Evolutionary conservation across 768 basidiomycete genomes (phyloP).

Genomic region (Termitomyces sp.): DNA sequence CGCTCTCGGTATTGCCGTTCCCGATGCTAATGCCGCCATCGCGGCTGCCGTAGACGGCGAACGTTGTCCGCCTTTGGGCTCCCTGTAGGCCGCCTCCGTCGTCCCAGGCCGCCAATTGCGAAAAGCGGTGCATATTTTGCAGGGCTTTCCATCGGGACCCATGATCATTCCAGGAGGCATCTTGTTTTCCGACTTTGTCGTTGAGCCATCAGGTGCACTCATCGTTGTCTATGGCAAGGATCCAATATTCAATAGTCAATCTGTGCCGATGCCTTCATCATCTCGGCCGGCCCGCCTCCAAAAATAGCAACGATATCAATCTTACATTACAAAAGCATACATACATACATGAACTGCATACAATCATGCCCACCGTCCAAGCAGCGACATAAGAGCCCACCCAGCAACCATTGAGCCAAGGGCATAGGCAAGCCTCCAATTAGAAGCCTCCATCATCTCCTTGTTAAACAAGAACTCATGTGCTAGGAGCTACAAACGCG

Average conservation of each 20-base stretch:
- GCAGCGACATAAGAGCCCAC: constrained; percentile 83
- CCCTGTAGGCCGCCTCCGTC: constrained; percentile 20
- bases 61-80: constrained; percentile 15
- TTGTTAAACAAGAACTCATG: constrained; percentile 94
- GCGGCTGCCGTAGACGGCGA: constrained; percentile 18
- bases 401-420: constrained; percentile 77
- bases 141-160: constrained; percentile 92
- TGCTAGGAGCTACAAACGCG: constrained; percentile 61
- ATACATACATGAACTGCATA: neutral
- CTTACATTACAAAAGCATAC: neutral
- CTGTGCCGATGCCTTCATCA: neutral
- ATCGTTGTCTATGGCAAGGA: neutral
- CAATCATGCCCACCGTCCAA: constrained; percentile 82
- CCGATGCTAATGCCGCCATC: constrained; percentile 22
- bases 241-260: neutral
- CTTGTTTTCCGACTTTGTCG: constrained; percentile 7
- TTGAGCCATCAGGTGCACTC: neutral
- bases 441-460: constrained; percentile 72
- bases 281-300: neutral
- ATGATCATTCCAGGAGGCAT: constrained; percentile 82
- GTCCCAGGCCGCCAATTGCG: constrained; percentile 56
- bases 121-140: constrained; percentile 87
- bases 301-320: neutral
- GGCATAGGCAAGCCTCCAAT: constrained; percentile 63
- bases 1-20: constrained; percentile 19